Evolutionary conservation across 2,329 filamentous ascomycete genomes (phyloP).

Genomic region (Chaetomium olivaceum): DNA sequence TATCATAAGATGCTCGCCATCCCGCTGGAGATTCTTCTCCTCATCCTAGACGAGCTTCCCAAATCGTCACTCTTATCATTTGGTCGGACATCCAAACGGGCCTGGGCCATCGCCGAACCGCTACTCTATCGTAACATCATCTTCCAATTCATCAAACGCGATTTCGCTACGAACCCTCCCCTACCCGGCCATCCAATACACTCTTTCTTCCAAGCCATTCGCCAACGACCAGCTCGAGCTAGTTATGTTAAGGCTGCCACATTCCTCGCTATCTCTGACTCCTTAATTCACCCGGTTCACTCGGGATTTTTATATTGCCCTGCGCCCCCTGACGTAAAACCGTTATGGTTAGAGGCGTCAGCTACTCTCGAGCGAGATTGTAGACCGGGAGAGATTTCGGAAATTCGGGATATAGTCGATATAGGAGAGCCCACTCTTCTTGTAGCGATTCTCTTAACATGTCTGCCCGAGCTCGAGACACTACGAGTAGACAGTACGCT

Average conservation of each 20-base stretch:
- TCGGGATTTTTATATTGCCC: not conserved
- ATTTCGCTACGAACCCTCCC: too few species aligned
- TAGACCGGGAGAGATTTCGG: too few species aligned
- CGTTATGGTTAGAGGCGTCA: not conserved
- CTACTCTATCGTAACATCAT: not conserved
- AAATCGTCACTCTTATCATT: not conserved
- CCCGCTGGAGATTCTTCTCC: not conserved
- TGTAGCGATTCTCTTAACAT: not conserved
- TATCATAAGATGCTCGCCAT: not conserved
- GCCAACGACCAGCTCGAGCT: not conserved
- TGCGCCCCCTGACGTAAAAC: not conserved
- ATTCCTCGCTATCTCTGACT: not conserved
- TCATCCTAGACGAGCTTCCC: not conserved
- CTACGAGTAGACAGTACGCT: not conserved
- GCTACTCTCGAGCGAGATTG: too few species aligned
- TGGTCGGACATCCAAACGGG: not conserved
- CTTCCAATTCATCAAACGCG: not conserved
- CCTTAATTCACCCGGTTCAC: too few species aligned
- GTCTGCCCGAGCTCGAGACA: not conserved
- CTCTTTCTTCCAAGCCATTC: not conserved
- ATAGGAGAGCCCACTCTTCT: not conserved
- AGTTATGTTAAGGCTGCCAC: not conserved
- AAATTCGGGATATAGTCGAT: not conserved
- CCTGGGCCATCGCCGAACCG: not conserved
- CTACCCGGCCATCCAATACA: not conserved